These are phyloP conservation scores for Alopecurus myosuroides DNA, from an alignment of 176 grass and related monocot genomes.

Conservation along the genomic window DNA sequence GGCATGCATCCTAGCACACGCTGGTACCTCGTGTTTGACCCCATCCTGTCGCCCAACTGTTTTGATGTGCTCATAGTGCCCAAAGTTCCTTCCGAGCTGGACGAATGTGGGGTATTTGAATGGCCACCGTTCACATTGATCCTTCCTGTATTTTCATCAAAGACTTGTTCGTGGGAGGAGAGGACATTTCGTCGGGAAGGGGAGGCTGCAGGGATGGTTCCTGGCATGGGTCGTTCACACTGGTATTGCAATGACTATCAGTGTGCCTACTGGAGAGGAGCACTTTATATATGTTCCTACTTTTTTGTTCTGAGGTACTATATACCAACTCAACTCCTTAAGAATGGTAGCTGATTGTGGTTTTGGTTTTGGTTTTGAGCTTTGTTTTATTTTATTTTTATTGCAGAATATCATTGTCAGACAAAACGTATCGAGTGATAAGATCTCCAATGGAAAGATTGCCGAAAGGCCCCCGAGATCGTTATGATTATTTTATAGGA, in stretches of 20 bases:
- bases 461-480: neutral
- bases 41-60: neutral
- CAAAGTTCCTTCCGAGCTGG: neutral
- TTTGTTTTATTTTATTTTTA: neutral
- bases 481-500: neutral
- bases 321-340: neutral
- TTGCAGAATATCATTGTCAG: conserved; percentile 4
- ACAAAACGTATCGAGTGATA: conserved; percentile 17
- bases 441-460: neutral
- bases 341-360: neutral
- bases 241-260: neutral
- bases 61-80: neutral
- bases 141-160: conserved; percentile 10
- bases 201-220: neutral
- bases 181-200: neutral
- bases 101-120: neutral
- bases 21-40: neutral
- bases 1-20: neutral
- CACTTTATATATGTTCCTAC: neutral
- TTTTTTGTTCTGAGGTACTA: conserved; percentile 8
- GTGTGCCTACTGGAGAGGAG: neutral
- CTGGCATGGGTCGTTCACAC: neutral
- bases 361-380: neutral
- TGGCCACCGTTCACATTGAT: neutral
- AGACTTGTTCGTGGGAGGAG: neutral